Percentiles rank a stretch among this genome's conserved stretches.
Evolutionary conservation across 257 asterid genomes (phyloP).

Genomic region (Thymus quinquecostatus): DNA sequence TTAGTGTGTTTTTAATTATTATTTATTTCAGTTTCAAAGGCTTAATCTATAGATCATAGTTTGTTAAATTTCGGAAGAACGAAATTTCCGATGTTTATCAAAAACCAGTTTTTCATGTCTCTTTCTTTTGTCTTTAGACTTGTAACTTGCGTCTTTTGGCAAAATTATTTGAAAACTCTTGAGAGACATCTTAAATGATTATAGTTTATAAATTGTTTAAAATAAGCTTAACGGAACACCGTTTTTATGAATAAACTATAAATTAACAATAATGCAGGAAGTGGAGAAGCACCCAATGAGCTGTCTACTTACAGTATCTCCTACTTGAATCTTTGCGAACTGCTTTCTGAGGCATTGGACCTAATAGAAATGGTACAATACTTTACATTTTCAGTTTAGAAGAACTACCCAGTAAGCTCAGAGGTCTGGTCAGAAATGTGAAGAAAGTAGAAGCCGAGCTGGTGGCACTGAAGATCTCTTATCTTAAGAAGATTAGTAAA

Average conservation of each 20-base stretch:
- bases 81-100: too few relatives aligned
- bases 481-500: conserved; percentile 77
- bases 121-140: too few relatives aligned
- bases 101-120: too few relatives aligned
- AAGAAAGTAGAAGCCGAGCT: conserved; percentile 91
- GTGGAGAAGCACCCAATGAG: conserved; percentile 7
- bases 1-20: too few relatives aligned
- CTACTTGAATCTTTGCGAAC: neutral
- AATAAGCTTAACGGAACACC: too few relatives aligned
- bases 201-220: too few relatives aligned
- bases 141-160: too few relatives aligned
- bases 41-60: too few relatives aligned
- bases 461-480: conserved; percentile 86
- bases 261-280: neutral
- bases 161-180: too few relatives aligned
- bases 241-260: neutral
- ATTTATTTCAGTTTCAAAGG: too few relatives aligned
- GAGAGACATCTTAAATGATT: too few relatives aligned
- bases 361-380: conserved; percentile 19
- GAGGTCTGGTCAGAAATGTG: conserved; percentile 61
- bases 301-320: neutral
- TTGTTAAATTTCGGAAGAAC: too few relatives aligned
- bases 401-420: conserved; percentile 82
- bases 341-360: conserved; percentile 19
- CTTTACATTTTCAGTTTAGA: conserved; percentile 63